Evolutionary conservation across 192 early-diverging fungal species (phyloP).

Genomic region (Chytriomyces sp.): DNA sequence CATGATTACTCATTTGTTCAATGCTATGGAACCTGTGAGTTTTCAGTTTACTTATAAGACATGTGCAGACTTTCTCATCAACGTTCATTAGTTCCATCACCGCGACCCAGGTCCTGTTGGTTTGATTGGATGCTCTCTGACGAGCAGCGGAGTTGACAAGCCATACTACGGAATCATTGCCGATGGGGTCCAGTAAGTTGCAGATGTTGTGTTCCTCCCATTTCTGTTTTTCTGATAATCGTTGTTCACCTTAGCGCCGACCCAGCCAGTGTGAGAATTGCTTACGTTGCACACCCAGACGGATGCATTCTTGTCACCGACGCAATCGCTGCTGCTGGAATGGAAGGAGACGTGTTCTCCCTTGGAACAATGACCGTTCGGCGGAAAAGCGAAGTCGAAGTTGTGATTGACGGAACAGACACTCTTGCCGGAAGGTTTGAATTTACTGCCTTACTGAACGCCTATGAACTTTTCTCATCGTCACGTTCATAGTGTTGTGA

Average conservation of each 20-base stretch:
- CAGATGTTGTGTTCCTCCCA: slow-evolving; percentile 57
- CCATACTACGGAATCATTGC: slow-evolving; percentile 87
- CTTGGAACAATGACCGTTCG: slow-evolving; percentile 70
- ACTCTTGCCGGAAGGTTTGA: slow-evolving; percentile 68
- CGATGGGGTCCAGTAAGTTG: slow-evolving; percentile 75
- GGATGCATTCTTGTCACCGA: slow-evolving; percentile 83
- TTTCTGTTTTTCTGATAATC: slow-evolving; percentile 44
- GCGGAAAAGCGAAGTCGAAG: slow-evolving; percentile 58
- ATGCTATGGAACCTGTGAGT: slow-evolving; percentile 73
- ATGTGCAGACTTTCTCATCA: neutral
- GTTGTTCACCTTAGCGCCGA: neutral
- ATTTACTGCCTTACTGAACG: slow-evolving; percentile 14
- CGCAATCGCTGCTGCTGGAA: slow-evolving; percentile 76
- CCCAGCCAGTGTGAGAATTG: slow-evolving; percentile 64
- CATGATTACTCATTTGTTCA: slow-evolving; percentile 84
- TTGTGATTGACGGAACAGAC: slow-evolving; percentile 75
- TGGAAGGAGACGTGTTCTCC: slow-evolving; percentile 72
- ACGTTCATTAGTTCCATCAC: slow-evolving; percentile 72
- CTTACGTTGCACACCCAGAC: slow-evolving; percentile 77
- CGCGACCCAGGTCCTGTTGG: slow-evolving; percentile 84
- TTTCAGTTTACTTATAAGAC: slow-evolving; percentile 7
- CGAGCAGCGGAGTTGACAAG: slow-evolving; percentile 43
- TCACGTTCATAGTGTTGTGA: slow-evolving; percentile 51
- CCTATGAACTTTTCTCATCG: neutral
- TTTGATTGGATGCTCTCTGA: slow-evolving; percentile 59